Percentiles rank a stretch among this genome's conserved stretches.
phyloP scores from a whole-genome alignment of 139 green algal genomes.

The Closterium sp. region DNA sequence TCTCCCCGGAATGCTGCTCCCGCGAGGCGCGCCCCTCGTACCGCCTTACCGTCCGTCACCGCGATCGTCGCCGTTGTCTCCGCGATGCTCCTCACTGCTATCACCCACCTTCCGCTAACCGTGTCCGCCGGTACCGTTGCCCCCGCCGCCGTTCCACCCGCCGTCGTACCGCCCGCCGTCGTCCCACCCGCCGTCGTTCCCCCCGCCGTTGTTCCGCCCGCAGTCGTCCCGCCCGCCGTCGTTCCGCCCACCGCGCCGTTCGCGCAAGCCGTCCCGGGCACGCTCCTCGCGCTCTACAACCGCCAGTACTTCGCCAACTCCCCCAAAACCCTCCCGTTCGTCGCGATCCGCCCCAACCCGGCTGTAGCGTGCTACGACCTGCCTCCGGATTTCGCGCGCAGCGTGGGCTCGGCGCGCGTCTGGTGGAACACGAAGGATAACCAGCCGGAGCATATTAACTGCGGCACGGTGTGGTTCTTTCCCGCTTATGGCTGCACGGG shows the following conservation, averaged over 20 bases:
- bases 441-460: background rate
- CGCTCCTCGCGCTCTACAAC: background rate
- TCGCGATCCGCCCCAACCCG: background rate
- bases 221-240: background rate
- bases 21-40: background rate
- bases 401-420: background rate
- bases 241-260: background rate
- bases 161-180: too few relatives aligned
- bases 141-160: background rate
- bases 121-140: background rate
- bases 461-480: background rate
- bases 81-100: background rate
- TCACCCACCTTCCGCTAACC: background rate
- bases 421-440: background rate
- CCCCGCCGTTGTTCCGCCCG: background rate
- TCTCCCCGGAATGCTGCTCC: background rate
- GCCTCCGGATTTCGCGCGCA: background rate
- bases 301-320: background rate
- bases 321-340: background rate
- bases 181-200: background rate
- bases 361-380: background rate
- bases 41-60: background rate
- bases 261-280: background rate
- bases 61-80: background rate
- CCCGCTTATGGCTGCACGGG: background rate